Conservation (phyloP, 345 rosid species). For the Boechera retrofracta region DNA sequence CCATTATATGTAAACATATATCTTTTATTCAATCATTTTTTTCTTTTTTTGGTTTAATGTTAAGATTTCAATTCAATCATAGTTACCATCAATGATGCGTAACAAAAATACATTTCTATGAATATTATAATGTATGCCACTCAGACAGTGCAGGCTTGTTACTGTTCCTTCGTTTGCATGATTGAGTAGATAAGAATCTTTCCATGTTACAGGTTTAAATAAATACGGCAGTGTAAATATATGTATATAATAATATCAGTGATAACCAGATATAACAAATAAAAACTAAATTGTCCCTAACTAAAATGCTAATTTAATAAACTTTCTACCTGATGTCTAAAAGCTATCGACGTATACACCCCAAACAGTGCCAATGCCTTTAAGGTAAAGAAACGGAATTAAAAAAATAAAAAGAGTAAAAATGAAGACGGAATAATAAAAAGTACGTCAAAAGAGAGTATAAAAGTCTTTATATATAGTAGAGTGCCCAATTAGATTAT, state of each 20-base stretch:
- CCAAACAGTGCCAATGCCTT: background rate
- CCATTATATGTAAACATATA: slow-evolving; percentile 20
- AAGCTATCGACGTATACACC: background rate
- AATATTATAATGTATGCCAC: slow-evolving; percentile 22
- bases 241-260: background rate
- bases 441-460: background rate
- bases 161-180: slow-evolving; percentile 45
- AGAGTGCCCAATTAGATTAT: slow-evolving; percentile 7
- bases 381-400: background rate
- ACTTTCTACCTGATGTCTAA: slow-evolving; percentile 1
- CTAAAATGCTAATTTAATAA: background rate
- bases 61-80: background rate
- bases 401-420: background rate
- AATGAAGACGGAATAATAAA: background rate
- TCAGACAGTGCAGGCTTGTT: slow-evolving; percentile 43
- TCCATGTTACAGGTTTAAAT: slow-evolving; percentile 57
- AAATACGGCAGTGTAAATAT: slow-evolving; percentile 16
- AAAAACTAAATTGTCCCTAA: background rate
- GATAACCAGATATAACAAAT: background rate
- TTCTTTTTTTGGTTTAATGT: no score
- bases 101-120: background rate
- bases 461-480: slow-evolving; percentile 2
- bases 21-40: slow-evolving; percentile 11
- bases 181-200: slow-evolving; percentile 69
- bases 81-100: slow-evolving; percentile 23